Conservation (phyloP, 495 filamentous ascomycete genomes). For the Penicillium cataractarum region DNA sequence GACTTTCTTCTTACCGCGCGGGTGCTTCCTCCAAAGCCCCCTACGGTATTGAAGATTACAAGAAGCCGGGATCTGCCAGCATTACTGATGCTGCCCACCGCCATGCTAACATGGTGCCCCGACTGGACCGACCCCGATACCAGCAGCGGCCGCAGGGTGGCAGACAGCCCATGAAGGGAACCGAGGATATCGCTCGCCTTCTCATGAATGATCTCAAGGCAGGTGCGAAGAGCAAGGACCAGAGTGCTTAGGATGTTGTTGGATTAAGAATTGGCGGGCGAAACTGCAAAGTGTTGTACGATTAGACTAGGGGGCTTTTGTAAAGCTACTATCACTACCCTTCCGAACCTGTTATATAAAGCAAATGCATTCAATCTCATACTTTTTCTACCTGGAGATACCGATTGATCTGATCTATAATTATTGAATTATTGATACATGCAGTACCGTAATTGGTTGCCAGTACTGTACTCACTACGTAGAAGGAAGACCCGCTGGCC, state of each 20-base stretch:
- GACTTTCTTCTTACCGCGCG: slow-evolving; percentile 51
- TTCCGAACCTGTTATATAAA: slow-evolving; percentile 40
- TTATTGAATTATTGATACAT: too few species aligned
- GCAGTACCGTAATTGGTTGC: too few species aligned
- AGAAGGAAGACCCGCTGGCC: too few species aligned
- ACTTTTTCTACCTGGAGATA: neutral
- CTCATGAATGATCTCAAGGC: slow-evolving; percentile 35
- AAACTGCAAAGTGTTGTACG: slow-evolving; percentile 35
- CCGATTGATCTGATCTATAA: neutral
- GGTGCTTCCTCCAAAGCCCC: slow-evolving; percentile 51
- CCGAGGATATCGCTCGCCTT: slow-evolving; percentile 40
- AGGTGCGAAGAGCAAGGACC: neutral
- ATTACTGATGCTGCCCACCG: slow-evolving; percentile 34
- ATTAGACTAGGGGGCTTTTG: slow-evolving; percentile 42
- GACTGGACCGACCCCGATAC: slow-evolving; percentile 33
- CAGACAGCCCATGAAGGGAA: slow-evolving; percentile 21
- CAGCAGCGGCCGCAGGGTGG: slow-evolving; percentile 11
- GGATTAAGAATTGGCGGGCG: neutral
- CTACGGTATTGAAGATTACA: slow-evolving; percentile 47
- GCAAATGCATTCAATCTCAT: slow-evolving; percentile 3
- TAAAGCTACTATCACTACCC: slow-evolving; percentile 36
- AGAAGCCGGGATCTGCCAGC: slow-evolving; percentile 28
- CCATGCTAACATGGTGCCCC: slow-evolving; percentile 33
- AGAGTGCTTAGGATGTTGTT: slow-evolving; percentile 15
- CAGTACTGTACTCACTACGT: too few species aligned